Percentiles rank a stretch among this genome's conserved stretches.
phyloP scores from a whole-genome alignment of 2,329 filamentous ascomycete genomes.

The Parastagonospora avenae region DNA sequence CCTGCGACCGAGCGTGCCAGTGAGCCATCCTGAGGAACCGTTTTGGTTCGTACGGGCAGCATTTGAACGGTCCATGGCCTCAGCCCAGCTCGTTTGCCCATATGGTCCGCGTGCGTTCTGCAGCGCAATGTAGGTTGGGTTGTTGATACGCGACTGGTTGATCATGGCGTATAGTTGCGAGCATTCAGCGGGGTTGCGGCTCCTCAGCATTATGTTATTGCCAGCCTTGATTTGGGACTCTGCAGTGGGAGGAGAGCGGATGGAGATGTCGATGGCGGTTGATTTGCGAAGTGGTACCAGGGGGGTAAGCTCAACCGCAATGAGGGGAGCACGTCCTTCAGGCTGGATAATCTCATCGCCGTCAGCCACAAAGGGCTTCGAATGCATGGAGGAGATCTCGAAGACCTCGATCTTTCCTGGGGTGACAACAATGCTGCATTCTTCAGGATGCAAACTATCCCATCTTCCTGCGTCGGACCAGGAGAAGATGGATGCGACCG shows the following conservation, averaged over 20 bases:
- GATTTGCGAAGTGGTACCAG: conserved; percentile 88
- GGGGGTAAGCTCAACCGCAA: conserved; percentile 85
- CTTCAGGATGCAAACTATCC: conserved; percentile 65
- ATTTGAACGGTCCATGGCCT: conserved; percentile 58
- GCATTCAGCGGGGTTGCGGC: conserved; percentile 76
- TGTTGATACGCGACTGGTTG: conserved; percentile 87
- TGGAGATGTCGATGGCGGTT: conserved; percentile 90
- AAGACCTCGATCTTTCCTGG: conserved; percentile 70
- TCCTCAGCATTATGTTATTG: conserved; percentile 90
- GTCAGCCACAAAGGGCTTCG: conserved; percentile 47
- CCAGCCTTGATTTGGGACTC: conserved; percentile 71
- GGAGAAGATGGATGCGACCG: conserved; percentile 64
- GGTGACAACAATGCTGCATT: conserved; percentile 67
- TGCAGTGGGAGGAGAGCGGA: conserved; percentile 80
- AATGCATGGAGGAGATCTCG: conserved; percentile 58
- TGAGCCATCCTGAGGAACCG: conserved; percentile 55
- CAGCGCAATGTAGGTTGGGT: conserved; percentile 83
- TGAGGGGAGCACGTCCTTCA: conserved; percentile 54
- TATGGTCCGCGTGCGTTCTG: conserved; percentile 71
- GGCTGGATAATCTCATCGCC: conserved; percentile 47
- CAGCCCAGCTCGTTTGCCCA: conserved; percentile 54
- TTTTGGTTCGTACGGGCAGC: conserved; percentile 46
- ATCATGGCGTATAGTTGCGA: conserved; percentile 83
- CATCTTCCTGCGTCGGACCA: conserved; percentile 66
- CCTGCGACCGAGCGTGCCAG: conserved; percentile 55